Evolutionary conservation across 208 protist species (phyloP).

Genomic region (Spongospora subterranea): DNA sequence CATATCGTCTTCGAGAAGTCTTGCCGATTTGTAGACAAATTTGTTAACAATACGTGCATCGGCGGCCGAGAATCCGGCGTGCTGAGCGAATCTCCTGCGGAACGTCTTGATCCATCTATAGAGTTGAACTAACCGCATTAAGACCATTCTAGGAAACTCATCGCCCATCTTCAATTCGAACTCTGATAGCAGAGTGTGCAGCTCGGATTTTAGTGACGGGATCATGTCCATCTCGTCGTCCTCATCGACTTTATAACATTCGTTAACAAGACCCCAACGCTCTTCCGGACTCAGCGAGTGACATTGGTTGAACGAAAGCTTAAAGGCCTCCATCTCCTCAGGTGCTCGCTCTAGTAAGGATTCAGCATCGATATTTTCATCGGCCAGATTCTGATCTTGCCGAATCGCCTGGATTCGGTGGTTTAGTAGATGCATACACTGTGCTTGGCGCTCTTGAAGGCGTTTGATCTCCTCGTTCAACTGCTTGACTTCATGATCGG

Average conservation of each 20-base stretch:
- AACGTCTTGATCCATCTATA: constrained; percentile 20
- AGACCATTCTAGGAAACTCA: constrained; percentile 27
- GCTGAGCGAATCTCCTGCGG: neutral
- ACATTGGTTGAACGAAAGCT: neutral
- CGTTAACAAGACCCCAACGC: neutral
- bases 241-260: constrained; percentile 23
- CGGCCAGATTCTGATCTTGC: too few species aligned
- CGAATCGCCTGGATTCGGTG: neutral
- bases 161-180: constrained; percentile 43
- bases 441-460: neutral
- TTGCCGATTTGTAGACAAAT: neutral
- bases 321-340: neutral
- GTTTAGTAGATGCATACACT: neutral
- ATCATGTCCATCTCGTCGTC: constrained; percentile 36
- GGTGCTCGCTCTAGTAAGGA: neutral
- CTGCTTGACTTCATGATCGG: neutral
- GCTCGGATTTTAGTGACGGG: neutral
- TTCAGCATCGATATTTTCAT: too few species aligned
- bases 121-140: neutral
- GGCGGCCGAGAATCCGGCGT: neutral
- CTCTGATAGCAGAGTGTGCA: neutral
- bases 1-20: constrained; percentile 18
- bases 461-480: neutral
- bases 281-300: neutral
- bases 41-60: neutral